Conservation (phyloP, 2,329 filamentous ascomycete species). For the Orbilia javanica region DNA sequence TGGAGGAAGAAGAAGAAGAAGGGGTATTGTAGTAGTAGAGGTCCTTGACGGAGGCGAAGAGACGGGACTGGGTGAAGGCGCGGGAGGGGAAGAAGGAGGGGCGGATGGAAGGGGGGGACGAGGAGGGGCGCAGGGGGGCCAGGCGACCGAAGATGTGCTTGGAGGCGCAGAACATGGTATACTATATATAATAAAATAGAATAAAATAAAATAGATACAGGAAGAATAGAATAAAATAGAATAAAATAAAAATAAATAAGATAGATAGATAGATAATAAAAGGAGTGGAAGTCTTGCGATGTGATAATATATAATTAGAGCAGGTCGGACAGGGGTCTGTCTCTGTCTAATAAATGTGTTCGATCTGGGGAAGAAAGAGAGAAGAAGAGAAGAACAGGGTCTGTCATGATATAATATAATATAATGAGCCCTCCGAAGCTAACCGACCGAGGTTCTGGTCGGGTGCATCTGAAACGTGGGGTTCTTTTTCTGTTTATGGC, state of each 20-base stretch:
- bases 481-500: background rate
- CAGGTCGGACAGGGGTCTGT: too few relatives aligned
- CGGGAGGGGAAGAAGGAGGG: slow-evolving; percentile 52
- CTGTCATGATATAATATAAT: background rate
- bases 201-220: background rate
- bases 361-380: background rate
- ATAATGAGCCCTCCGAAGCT: slow-evolving; percentile 15
- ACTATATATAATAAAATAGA: background rate
- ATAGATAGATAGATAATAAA: background rate
- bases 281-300: background rate
- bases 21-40: slow-evolving; percentile 39
- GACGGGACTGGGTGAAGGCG: slow-evolving; percentile 47
- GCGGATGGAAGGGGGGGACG: slow-evolving; percentile 14
- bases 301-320: background rate
- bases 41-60: slow-evolving; percentile 53
- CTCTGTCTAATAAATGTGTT: too few relatives aligned
- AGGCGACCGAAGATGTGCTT: slow-evolving; percentile 56
- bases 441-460: slow-evolving; percentile 22
- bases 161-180: slow-evolving; percentile 55
- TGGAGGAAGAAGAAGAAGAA: background rate
- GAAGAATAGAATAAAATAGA: background rate
- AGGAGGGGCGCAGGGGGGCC: slow-evolving; percentile 25
- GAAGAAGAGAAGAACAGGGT: background rate
- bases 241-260: background rate
- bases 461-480: background rate